phyloP scores from a whole-genome alignment of 495 filamentous ascomycete species.

The Platismatia glauca region DNA sequence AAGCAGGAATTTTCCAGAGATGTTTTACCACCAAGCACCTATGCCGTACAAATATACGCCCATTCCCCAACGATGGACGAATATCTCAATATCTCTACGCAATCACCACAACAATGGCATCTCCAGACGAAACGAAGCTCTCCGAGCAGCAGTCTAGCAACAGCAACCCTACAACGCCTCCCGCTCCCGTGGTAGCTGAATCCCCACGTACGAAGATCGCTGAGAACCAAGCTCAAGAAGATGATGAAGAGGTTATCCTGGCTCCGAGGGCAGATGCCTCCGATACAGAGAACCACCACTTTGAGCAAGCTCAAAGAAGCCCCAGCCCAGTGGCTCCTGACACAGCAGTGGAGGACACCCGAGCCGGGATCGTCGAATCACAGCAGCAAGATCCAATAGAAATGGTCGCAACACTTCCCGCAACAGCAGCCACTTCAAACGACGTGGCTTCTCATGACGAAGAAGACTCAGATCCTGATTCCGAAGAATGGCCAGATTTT shows the following conservation, averaged over 20 bases:
- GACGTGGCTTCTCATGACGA: background rate
- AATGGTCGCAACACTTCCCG: background rate
- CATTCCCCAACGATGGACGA: background rate
- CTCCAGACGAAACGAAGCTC: background rate
- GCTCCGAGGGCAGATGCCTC: background rate
- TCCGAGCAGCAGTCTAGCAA: background rate
- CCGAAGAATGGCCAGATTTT: too few relatives aligned
- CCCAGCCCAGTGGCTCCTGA: background rate
- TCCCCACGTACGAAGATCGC: background rate
- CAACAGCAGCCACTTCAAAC: background rate
- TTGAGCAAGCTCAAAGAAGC: background rate
- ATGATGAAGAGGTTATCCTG: background rate
- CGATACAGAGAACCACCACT: background rate
- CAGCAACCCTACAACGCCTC: background rate
- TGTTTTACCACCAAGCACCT: background rate
- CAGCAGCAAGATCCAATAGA: background rate
- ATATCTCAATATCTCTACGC: background rate
- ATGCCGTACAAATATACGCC: background rate
- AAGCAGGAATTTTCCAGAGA: background rate
- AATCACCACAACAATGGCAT: background rate
- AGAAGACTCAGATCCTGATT: background rate
- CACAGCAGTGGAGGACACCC: background rate
- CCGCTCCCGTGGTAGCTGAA: background rate
- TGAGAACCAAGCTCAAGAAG: background rate
- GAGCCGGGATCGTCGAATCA: background rate